Conservation (phyloP, 495 filamentous ascomycete genomes). For the Penicillium antarcticum region DNA sequence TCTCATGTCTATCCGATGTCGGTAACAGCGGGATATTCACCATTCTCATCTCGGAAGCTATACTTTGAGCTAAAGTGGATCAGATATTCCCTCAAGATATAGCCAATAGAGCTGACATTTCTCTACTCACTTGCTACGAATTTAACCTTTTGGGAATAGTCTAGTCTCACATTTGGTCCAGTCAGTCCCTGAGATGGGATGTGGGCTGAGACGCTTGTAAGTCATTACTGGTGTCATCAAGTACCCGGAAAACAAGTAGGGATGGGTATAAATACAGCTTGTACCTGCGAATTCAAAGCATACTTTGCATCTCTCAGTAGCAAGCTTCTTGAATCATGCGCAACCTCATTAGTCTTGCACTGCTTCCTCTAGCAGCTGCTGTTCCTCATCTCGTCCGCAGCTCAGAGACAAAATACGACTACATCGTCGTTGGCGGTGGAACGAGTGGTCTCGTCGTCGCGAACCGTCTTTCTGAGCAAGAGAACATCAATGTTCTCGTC, state of each 20-base stretch:
- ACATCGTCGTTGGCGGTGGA: conserved; percentile 51
- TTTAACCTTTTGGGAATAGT: neutral
- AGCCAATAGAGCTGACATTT: neutral
- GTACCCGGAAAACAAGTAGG: neutral
- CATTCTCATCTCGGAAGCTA: neutral
- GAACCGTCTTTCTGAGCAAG: conserved; percentile 49
- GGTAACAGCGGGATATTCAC: neutral
- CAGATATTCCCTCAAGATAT: neutral
- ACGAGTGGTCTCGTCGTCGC: conserved; percentile 53
- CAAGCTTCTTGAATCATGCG: conserved; percentile 1
- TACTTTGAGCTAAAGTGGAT: neutral
- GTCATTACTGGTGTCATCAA: neutral
- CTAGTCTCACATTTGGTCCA: neutral
- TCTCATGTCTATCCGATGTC: neutral
- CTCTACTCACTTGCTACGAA: neutral
- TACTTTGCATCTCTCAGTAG: too few relatives aligned
- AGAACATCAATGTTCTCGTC: conserved; percentile 43
- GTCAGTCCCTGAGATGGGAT: neutral
- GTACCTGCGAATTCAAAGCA: too few relatives aligned
- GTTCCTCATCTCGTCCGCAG: conserved; percentile 1
- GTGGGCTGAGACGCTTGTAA: neutral
- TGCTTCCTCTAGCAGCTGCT: conserved; percentile 14
- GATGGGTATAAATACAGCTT: neutral
- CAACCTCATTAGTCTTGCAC: conserved; percentile 9
- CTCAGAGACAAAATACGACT: conserved; percentile 32